Conservation (phyloP, 345 rosid genomes). For the Citrus trifoliata region DNA sequence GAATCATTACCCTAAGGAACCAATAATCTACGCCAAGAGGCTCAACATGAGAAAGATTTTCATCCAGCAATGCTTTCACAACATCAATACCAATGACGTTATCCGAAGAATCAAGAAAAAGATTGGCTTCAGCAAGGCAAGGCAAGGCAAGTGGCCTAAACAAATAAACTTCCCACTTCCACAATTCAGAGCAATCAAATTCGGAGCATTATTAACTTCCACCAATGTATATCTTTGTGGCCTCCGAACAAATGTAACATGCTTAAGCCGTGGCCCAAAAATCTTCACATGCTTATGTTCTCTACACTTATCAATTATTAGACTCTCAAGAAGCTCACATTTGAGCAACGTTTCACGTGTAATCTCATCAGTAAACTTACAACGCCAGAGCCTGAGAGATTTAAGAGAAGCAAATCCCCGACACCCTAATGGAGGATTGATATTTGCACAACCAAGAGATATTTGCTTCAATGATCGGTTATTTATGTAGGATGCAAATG, state of each 20-base stretch:
- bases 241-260: background rate
- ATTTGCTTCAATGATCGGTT: background rate
- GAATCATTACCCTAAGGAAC: background rate
- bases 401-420: background rate
- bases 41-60: background rate
- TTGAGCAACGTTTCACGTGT: background rate
- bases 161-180: background rate
- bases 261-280: background rate
- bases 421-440: background rate
- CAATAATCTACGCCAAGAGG: slow-evolving; percentile 1
- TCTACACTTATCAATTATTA: background rate
- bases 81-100: background rate
- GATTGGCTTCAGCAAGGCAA: background rate
- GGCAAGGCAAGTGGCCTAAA: background rate
- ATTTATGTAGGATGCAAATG: background rate
- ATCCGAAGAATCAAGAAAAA: background rate
- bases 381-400: background rate
- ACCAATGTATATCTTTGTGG: background rate
- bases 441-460: background rate
- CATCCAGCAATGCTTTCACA: background rate
- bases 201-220: background rate
- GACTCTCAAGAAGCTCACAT: background rate
- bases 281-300: background rate
- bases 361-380: background rate
- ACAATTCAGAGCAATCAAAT: background rate